Evolutionary conservation across 148 eudicot species (phyloP).

Genomic region (Vaccinium myrtillus): DNA sequence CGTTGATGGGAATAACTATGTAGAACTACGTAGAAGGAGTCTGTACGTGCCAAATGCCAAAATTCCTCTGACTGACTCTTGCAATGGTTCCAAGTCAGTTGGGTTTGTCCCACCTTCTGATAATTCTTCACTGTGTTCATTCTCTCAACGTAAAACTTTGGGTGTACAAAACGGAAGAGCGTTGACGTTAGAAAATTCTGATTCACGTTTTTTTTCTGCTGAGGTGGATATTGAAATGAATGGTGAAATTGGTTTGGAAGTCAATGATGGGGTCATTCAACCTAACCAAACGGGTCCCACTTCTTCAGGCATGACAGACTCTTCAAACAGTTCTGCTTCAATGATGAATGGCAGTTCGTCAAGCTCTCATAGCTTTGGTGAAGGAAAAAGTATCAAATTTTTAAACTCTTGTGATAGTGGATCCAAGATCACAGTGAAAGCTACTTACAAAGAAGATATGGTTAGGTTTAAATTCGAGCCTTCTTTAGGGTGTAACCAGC

Average conservation of each 20-base stretch:
- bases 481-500: constrained; percentile 47
- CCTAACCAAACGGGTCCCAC: constrained; percentile 38
- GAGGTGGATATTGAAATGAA: constrained; percentile 27
- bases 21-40: background rate
- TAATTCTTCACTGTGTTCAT: constrained; percentile 20
- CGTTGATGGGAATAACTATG: constrained; percentile 18
- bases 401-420: constrained; percentile 33
- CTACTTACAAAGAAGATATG: constrained; percentile 65
- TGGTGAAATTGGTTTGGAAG: constrained; percentile 20
- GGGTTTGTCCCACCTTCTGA: constrained; percentile 21
- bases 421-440: constrained; percentile 62
- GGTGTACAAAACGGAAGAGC: background rate
- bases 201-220: constrained; percentile 25
- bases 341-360: constrained; percentile 47
- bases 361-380: constrained; percentile 46
- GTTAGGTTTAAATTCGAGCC: constrained; percentile 77
- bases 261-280: constrained; percentile 34
- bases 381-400: constrained; percentile 16
- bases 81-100: constrained; percentile 26
- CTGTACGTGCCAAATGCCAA: constrained; percentile 17
- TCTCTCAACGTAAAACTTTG: constrained; percentile 19
- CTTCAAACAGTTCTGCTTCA: constrained; percentile 63
- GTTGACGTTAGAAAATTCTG: constrained; percentile 27
- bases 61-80: background rate
- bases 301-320: constrained; percentile 76